Conservation (phyloP, 805 yeast species). For the Ogataea siamensis region DNA sequence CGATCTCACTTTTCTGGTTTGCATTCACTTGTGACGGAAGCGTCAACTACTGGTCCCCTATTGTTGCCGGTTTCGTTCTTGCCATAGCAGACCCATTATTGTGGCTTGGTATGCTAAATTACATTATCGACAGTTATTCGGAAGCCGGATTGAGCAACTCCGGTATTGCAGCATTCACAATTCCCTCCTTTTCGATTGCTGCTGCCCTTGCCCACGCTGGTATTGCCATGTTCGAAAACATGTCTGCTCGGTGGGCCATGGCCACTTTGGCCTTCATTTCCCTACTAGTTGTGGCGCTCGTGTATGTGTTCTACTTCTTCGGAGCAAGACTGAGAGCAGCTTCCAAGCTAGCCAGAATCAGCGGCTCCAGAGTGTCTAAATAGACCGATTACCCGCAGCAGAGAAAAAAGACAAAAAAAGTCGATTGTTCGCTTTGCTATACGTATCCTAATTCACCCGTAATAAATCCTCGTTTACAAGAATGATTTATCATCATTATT, state of each 20-base stretch:
- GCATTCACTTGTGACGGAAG: constrained; percentile 35
- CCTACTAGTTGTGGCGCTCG: constrained; percentile 33
- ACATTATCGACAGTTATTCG: constrained; percentile 36
- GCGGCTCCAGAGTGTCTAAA: constrained; percentile 8
- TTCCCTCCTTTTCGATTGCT: constrained; percentile 38
- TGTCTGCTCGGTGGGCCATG: constrained; percentile 37
- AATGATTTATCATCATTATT: too few relatives aligned
- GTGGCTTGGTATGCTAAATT: constrained; percentile 37
- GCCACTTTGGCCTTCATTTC: constrained; percentile 36
- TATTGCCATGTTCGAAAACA: constrained; percentile 38
- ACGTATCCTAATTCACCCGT: neutral
- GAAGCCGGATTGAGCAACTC: constrained; percentile 34
- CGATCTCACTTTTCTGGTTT: constrained; percentile 36
- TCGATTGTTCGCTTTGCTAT: neutral
- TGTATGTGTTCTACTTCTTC: constrained; percentile 35
- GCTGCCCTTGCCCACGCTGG: constrained; percentile 38
- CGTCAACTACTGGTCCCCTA: constrained; percentile 36
- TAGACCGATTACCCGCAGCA: too few relatives aligned
- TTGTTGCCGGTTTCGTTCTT: constrained; percentile 34
- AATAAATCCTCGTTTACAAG: too few relatives aligned
- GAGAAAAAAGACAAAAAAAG: neutral
- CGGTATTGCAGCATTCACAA: constrained; percentile 38
- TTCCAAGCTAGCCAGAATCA: constrained; percentile 31
- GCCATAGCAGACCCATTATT: constrained; percentile 35
- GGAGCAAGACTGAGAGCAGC: constrained; percentile 32